Conservation (phyloP, 176 grass and related monocot genomes). For the Rhynchospora tenuis region DNA sequence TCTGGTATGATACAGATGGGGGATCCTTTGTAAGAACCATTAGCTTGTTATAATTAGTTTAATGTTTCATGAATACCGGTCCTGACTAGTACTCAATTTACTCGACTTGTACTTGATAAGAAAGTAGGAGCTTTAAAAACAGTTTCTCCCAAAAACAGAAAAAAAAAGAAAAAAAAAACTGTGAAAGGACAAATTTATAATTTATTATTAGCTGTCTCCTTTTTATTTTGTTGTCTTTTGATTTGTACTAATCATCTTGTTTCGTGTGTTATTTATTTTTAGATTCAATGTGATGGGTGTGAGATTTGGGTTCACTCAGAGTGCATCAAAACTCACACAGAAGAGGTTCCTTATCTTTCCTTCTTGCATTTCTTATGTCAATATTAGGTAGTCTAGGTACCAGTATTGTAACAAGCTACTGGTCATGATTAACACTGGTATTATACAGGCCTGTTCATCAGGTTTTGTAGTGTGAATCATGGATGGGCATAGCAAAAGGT, state of each 20-base stretch:
- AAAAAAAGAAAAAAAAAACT: neutral
- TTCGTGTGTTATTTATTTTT: neutral
- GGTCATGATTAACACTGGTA: neutral
- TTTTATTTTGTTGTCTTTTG: neutral
- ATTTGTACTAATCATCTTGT: neutral
- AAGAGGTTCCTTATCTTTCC: constrained; percentile 49
- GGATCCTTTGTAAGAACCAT: constrained; percentile 75
- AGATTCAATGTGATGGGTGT: constrained; percentile 91
- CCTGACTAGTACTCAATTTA: neutral
- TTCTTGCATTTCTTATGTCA: neutral
- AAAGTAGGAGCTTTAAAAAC: neutral
- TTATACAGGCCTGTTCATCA: neutral
- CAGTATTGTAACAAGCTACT: neutral
- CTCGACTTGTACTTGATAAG: neutral
- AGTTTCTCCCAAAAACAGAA: neutral
- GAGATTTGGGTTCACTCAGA: constrained; percentile 94
- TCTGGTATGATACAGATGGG: constrained; percentile 94
- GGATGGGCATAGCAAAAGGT: neutral
- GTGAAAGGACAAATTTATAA: neutral
- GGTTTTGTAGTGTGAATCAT: neutral
- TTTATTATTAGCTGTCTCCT: neutral
- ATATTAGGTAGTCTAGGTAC: neutral
- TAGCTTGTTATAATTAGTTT: constrained; percentile 3
- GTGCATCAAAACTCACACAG: constrained; percentile 51
- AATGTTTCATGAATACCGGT: neutral